Evolutionary conservation across 2,329 filamentous ascomycete genomes (phyloP), one percentile per base, ranked within the genome.

Genomic region (Stachybotrys echinatus): DNA sequence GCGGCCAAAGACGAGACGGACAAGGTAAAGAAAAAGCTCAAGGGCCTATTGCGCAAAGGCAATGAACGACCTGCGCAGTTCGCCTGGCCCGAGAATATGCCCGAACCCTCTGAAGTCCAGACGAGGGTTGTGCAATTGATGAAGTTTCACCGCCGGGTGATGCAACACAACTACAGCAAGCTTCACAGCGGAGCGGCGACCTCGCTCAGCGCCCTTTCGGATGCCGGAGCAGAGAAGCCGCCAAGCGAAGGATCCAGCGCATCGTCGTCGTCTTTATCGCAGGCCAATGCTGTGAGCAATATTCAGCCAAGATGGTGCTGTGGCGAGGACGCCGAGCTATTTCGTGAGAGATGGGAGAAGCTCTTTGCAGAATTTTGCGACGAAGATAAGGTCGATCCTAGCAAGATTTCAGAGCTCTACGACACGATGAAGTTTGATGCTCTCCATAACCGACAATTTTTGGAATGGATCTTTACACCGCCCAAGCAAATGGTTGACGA

Each of bases 371-470:
- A 99, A 65, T 99, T 99, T 62, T 94, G 88, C 57, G 95, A 99
- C 66, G 87, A 89, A 1, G 94, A 99, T 62, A 99, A 99, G 74
- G 91, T 97, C 18, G 94, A 99, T 67, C 95, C 95, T 18, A 96
- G 92, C 76, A 99, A 99, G 74, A 92, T 99, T 54, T 96, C 91
- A 5, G 94, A 99, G 72, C 80, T 99, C 3, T 99, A 99, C 67
- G 94, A 99, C 67, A 97, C 92, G 19, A 97, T 99, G 94, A 99
- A 99, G 69, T 99, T 97, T 56, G 94, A 99, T 66, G 94, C 94
- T 1, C 77, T 99, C 14, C 95, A 99, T 70, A 99, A 99, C 64
- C 85, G 94, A 3, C 89, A 91, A 54, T 99, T 99, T 62, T 74
- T 99, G 4, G 94, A 99, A 67, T 97, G 94, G 89, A 87, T 96